Base-by-base conservation (phyloP, 371 early-diverging fungal species). In the Thermomucor indicae-seudaticae region DNA sequence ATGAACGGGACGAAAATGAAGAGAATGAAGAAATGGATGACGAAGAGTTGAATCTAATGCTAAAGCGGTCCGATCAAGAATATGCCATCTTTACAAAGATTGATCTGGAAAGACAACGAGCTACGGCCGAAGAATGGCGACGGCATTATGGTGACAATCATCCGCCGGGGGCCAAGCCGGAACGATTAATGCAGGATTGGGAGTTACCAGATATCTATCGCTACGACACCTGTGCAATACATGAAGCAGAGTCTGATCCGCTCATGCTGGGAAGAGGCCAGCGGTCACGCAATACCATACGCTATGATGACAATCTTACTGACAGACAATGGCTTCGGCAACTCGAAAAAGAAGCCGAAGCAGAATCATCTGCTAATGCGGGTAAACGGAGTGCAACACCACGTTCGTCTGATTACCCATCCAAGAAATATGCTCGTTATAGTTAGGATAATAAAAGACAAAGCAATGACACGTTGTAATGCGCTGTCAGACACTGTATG, bases 241-340 rank as follows among this genome's bases (percentile, higher is more conserved):
- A 31, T 30, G 19, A 41, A 20, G 19, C 12, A 3, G 51, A 47
- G n/a, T 32, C 34, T 3, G 44, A 42, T 17, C 19, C 31, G 8
- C 11, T 19, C 16, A 19, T 30, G 4, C 38, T 48, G 5, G 88
- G 90, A 7, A 81, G 94, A 41, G 88, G 90, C 4, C 83, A 83
- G 39, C 72, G 92, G 23, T 66, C 60, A n/a, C 80, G 87, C 30
- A 81, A 80, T 4, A 72, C 64, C 29, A 86, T 95, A 4, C 70
- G 78, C 8, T 97, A 98, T 63, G 91, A 90, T 59, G 97, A 98
- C 57, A 92, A 89, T 0, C 65, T 97, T 65, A 93, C 92, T 0
- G 97, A 98, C 51, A 93, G 93, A 50, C 93, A 98, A 68, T 98
- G 86, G 85, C 55, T 92, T 22, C 47, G 54, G 2, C 47, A 42